These are phyloP conservation scores for Triticum timopheevii DNA, from an alignment of 176 grass and related monocot genomes.

Conservation along the genomic window DNA sequence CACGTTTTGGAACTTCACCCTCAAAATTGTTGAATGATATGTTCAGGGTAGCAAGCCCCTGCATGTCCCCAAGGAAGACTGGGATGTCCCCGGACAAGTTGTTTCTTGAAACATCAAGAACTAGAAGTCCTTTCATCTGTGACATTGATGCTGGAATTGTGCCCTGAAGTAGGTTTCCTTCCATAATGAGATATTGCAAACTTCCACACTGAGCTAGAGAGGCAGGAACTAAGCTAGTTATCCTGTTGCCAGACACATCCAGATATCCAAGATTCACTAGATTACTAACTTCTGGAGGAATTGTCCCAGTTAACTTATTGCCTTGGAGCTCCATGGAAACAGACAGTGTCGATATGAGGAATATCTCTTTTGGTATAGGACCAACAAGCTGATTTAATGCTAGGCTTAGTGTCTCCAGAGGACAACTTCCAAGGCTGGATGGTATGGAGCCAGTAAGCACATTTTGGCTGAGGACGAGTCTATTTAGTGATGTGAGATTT, in stretches of 20 bases:
- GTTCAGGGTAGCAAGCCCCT: conserved; percentile 18
- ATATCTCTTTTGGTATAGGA: conserved; percentile 16
- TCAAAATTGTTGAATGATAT: conserved; percentile 58
- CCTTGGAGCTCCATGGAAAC: neutral
- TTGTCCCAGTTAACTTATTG: conserved; percentile 41
- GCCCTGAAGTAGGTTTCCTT: conserved; percentile 37
- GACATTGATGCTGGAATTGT: conserved; percentile 35
- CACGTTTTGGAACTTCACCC: conserved; percentile 28
- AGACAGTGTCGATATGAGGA: conserved; percentile 3
- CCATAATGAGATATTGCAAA: conserved; percentile 23
- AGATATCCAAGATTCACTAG: neutral
- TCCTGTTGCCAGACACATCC: conserved; percentile 37
- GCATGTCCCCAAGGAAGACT: conserved; percentile 11
- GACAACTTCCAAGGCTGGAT: neutral
- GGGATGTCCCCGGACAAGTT: conserved; percentile 44
- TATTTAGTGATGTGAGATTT: neutral
- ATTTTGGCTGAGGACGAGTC: neutral
- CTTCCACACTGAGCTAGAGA: conserved; percentile 33
- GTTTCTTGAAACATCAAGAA: conserved; percentile 44
- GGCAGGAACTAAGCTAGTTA: conserved; percentile 38
- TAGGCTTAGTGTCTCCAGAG: neutral
- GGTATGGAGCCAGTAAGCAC: neutral
- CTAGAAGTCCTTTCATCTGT: conserved; percentile 26
- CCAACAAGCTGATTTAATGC: neutral
- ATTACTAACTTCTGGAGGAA: conserved; percentile 32